These are phyloP conservation scores for Mycena amicta DNA, from an alignment of 768 basidiomycete species.

Conservation along the genomic window DNA sequence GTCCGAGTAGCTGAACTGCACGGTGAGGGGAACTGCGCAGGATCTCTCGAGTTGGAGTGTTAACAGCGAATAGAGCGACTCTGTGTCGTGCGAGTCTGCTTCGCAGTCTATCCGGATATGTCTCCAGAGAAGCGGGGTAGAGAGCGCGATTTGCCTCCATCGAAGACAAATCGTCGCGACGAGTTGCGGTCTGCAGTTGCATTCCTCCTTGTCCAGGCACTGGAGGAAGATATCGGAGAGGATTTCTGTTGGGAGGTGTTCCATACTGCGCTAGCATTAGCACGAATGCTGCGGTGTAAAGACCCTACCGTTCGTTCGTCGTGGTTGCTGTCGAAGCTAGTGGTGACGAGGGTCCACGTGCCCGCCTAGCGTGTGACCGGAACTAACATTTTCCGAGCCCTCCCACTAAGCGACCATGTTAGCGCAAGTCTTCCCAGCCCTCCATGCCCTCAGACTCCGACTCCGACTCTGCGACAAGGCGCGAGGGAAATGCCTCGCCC, in stretches of 20 bases:
- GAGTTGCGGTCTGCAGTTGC: conserved; percentile 4
- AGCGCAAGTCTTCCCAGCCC: no score
- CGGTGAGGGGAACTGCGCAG: conserved; percentile 2
- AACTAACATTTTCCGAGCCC: no score
- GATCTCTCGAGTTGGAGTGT: conserved; percentile 14
- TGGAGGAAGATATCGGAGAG: conserved; percentile 14
- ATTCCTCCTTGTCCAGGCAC: not conserved
- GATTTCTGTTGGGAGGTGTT: conserved; percentile 12
- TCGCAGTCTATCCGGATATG: conserved; percentile 1
- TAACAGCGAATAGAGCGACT: conserved; percentile 2
- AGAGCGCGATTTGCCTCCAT: conserved; percentile 12
- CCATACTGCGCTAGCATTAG: no score
- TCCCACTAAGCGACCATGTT: no score
- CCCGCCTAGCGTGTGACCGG: no score
- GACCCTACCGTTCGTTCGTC: no score
- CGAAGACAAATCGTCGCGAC: conserved; percentile 8
- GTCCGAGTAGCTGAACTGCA: not conserved
- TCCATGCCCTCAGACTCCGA: no score
- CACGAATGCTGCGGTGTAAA: no score
- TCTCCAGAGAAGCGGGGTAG: conserved; percentile 10
- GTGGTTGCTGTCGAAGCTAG: no score
- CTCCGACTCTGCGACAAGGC: no score
- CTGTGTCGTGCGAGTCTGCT: not conserved
- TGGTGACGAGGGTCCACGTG: no score
- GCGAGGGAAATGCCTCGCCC: not conserved